Conservation (phyloP, 2,329 filamentous ascomycete genomes). For the Hypoxylon sp. region DNA sequence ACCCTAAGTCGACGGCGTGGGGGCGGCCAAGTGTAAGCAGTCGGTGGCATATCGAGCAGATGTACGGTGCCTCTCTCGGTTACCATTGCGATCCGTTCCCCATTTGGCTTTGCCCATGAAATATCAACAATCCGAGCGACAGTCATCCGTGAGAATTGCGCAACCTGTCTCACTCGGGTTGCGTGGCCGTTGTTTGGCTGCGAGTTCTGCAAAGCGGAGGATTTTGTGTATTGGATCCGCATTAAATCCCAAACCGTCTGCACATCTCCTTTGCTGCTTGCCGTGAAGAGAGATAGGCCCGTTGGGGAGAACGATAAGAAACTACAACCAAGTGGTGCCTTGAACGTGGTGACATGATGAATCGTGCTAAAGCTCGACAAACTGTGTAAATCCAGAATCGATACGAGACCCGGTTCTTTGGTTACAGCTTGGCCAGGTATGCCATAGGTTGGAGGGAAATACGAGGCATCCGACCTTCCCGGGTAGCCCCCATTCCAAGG, state of each 20-base stretch:
- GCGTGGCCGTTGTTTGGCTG: conserved; percentile 58
- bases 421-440: conserved; percentile 63
- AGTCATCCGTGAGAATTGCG: conserved; percentile 90
- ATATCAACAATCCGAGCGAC: conserved; percentile 91
- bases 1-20: conserved; percentile 61
- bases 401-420: conserved; percentile 77
- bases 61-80: conserved; percentile 97
- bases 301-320: conserved; percentile 81
- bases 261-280: conserved; percentile 83
- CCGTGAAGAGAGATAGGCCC: conserved; percentile 77
- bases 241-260: conserved; percentile 85
- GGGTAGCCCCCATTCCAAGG: conserved; percentile 58
- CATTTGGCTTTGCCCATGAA: conserved; percentile 82
- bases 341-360: conserved; percentile 75
- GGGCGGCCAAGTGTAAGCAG: conserved; percentile 88
- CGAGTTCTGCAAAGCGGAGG: conserved; percentile 64
- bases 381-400: conserved; percentile 74
- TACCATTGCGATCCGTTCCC: conserved; percentile 85
- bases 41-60: conserved; percentile 84
- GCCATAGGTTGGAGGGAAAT: conserved; percentile 81
- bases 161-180: conserved; percentile 79
- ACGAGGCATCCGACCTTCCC: conserved; percentile 57
- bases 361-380: conserved; percentile 62
- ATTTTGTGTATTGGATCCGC: conserved; percentile 68
- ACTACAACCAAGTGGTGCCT: conserved; percentile 77